These are phyloP conservation scores for Dryadomyces sulphureus DNA, from an alignment of 2,329 filamentous ascomycete species.

Conservation along the genomic window DNA sequence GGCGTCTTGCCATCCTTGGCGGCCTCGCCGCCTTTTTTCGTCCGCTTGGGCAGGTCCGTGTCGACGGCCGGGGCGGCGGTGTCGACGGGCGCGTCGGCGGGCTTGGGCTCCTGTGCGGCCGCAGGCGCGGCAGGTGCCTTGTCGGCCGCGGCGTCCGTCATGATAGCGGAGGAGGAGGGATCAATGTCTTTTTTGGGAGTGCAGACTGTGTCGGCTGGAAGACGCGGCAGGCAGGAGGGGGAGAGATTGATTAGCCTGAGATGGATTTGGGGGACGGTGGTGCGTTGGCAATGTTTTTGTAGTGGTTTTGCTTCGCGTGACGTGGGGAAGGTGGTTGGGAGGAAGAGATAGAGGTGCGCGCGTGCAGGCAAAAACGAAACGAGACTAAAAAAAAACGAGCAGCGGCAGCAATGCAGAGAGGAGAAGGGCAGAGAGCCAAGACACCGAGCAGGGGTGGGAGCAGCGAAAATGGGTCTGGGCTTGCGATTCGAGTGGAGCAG, in stretches of 20 bases:
- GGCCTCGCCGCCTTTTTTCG: too few species aligned
- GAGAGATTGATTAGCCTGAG: neutral
- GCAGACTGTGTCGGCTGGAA: neutral
- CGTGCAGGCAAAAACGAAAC: slow-evolving; percentile 5
- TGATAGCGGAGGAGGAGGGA: slow-evolving; percentile 2
- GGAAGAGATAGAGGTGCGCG: slow-evolving; percentile 3
- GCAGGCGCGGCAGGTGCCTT: slow-evolving; percentile 2
- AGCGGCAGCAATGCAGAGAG: neutral
- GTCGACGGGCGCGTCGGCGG: neutral
- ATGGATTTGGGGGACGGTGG: neutral
- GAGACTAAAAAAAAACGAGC: neutral
- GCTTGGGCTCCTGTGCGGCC: slow-evolving; percentile 4
- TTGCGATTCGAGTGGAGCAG: slow-evolving; percentile 2
- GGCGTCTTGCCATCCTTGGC: too few species aligned
- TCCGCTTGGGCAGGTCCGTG: too few species aligned
- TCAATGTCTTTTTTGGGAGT: neutral
- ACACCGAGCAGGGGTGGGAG: neutral
- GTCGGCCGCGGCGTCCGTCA: slow-evolving; percentile 8
- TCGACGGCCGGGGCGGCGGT: neutral
- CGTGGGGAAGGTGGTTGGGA: slow-evolving; percentile 6
- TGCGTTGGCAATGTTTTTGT: neutral
- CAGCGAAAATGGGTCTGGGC: neutral
- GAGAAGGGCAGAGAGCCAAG: neutral
- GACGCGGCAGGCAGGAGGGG: neutral
- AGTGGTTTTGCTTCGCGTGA: slow-evolving; percentile 8